Conservation (phyloP, 2,329 filamentous ascomycete genomes). For the Stagonosporopsis rhizophila region DNA sequence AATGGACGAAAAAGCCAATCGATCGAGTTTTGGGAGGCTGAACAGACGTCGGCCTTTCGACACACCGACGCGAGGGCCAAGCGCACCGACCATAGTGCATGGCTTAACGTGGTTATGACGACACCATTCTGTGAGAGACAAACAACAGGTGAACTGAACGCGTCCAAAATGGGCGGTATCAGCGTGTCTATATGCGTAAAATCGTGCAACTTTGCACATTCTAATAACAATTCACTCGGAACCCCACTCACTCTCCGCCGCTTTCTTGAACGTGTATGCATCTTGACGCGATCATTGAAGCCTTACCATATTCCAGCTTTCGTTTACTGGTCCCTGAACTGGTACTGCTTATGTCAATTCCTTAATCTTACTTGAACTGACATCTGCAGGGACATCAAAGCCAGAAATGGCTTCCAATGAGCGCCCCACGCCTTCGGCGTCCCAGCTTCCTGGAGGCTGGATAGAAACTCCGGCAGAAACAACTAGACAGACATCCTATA, state of each 20-base stretch:
- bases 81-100: conserved; percentile 15
- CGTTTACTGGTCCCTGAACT: not conserved
- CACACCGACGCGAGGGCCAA: conserved; percentile 24
- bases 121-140: conserved; percentile 26
- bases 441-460: conserved; percentile 46
- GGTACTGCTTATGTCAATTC: not conserved
- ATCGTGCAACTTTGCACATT: conserved; percentile 6
- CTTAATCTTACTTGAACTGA: not conserved
- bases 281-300: not conserved
- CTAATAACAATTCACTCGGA: conserved; percentile 1
- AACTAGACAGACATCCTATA: conserved; percentile 34
- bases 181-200: conserved; percentile 13
- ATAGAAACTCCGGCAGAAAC: conserved; percentile 44
- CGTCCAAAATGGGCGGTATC: conserved; percentile 20
- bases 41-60: conserved; percentile 19
- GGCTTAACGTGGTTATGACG: conserved; percentile 21
- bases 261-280: not conserved
- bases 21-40: conserved; percentile 19
- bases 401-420: conserved; percentile 38
- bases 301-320: not conserved
- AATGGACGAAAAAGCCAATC: conserved; percentile 16
- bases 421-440: conserved; percentile 37
- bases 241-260: not conserved
- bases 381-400: conserved; percentile 7
- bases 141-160: conserved; percentile 5